Base-by-base conservation (phyloP, 2,329 filamentous ascomycete species). In the Raffaelea ambrosiae region DNA sequence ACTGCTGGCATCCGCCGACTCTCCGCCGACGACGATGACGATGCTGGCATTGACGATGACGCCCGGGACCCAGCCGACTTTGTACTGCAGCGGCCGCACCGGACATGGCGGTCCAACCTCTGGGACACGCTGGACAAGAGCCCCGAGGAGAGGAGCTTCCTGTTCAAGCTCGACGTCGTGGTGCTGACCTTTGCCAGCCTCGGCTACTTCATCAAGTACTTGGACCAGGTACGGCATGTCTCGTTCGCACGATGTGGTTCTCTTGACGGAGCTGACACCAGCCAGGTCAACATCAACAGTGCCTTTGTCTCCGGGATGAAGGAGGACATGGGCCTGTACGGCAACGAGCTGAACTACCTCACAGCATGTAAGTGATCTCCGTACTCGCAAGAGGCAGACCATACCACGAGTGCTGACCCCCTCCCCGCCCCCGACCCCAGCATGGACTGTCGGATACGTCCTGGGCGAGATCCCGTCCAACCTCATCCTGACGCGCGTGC, bases 231-330 rank as follows among this genome's bases (percentile, higher is more conserved):
- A n/a, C n/a, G n/a, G 54, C 55, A n/a, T n/a, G n/a, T n/a, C n/a
- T n/a, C n/a, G n/a, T n/a, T n/a, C n/a, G n/a, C n/a, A n/a, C n/a
- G n/a, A n/a, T n/a, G n/a, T n/a, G n/a, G n/a, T n/a, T n/a, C n/a
- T n/a, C n/a, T n/a, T n/a, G n/a, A n/a, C n/a, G n/a, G n/a, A n/a
- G n/a, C n/a, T n/a, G n/a, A n/a, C n/a, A n/a, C n/a, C n/a, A n/a
- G n/a, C n/a, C 16, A 9, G 35, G 16, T 38, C 35, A 68, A 68
- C 38, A 57, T 67, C 51, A 67, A 62, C 50, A 68, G 62, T 38
- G 70, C 71, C 4, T 73, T 69, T 48, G 67, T 72, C 0, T 68
- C 66, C 0, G 71, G 70, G 1, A 71, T 73, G 69, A 64, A 70
- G 41, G 64, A 69, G 46, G 66, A 70, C 46, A 44, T 69, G 22